phyloP scores from a whole-genome alignment of 257 asterid genomes.

The Fraxinus americana region DNA sequence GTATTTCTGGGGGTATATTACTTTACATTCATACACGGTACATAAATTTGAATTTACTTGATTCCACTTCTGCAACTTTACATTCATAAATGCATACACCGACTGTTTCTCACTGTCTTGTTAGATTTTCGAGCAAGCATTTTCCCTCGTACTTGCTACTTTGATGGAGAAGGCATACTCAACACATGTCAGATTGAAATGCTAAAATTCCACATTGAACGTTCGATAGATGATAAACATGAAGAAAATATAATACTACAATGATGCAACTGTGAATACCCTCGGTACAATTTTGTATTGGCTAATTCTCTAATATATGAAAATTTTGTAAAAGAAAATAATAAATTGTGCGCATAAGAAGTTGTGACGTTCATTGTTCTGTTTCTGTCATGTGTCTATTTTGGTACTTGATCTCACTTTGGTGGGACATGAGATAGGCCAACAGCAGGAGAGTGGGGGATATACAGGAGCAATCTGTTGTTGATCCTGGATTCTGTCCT shows the following conservation, averaged over 20 bases:
- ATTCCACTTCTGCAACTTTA: background rate
- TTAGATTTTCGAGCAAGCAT: background rate
- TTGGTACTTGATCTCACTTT: background rate
- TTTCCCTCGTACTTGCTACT: background rate
- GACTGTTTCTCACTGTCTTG: background rate
- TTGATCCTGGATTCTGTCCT: slow-evolving; percentile 9
- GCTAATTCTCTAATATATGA: background rate
- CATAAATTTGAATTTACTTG: background rate
- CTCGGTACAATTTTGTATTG: too few relatives aligned
- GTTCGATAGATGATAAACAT: background rate
- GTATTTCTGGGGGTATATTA: too few relatives aligned
- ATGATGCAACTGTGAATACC: background rate
- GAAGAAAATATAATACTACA: background rate
- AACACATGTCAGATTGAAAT: background rate
- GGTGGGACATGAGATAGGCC: background rate
- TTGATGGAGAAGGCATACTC: background rate
- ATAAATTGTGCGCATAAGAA: background rate
- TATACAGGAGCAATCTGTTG: background rate
- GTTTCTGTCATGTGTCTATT: background rate
- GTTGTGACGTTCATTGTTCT: background rate
- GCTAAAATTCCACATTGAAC: background rate
- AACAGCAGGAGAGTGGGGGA: background rate
- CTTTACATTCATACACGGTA: too few relatives aligned
- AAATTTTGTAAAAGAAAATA: background rate
- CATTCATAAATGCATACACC: background rate